phyloP scores from a whole-genome alignment of 1,284 basidiomycete genomes.

The Melampsora medusae region DNA sequence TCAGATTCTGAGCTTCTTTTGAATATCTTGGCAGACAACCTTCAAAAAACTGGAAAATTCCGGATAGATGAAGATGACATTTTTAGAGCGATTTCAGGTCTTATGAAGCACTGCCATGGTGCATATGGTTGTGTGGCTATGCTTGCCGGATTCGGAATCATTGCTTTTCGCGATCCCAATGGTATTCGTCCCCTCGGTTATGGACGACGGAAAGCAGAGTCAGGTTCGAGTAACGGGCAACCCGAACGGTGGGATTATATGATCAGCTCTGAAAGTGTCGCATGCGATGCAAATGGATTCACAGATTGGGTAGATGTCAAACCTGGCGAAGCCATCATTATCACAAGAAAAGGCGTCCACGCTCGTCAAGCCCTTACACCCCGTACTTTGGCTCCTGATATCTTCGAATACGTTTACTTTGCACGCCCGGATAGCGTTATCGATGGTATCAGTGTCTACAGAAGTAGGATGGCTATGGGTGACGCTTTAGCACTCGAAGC shows the following conservation, averaged over 20 bases:
- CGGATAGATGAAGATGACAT: constrained; percentile 99
- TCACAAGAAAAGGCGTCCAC: constrained; percentile 66
- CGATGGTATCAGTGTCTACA: constrained; percentile 95
- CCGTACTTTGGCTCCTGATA: constrained; percentile 87
- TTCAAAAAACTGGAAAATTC: constrained; percentile 98
- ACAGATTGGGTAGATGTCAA: constrained; percentile 88
- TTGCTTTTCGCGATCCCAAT: constrained; percentile 98
- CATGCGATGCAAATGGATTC: constrained; percentile 89
- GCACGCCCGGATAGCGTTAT: constrained; percentile 96
- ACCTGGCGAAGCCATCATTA: constrained; percentile 90
- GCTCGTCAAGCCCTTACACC: constrained; percentile 70
- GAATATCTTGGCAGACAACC: constrained; percentile 95
- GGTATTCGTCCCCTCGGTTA: constrained; percentile 90
- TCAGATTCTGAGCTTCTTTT: constrained; percentile 96
- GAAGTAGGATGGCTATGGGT: constrained; percentile 98
- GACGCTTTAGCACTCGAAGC: constrained; percentile 89
- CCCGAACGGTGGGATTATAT: constrained; percentile 68
- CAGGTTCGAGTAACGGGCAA: constrained; percentile 40
- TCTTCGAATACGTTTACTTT: constrained; percentile 99
- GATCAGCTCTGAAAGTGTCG: constrained; percentile 92
- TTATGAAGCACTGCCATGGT: constrained; percentile 85
- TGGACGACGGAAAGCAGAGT: constrained; percentile 63
- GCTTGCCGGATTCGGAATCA: constrained; percentile 97
- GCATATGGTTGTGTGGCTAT: constrained; percentile 97
- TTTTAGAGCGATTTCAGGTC: constrained; percentile 83